Base-by-base conservation (phyloP, 2,329 filamentous ascomycete species). In the Didymella pomorum region DNA sequence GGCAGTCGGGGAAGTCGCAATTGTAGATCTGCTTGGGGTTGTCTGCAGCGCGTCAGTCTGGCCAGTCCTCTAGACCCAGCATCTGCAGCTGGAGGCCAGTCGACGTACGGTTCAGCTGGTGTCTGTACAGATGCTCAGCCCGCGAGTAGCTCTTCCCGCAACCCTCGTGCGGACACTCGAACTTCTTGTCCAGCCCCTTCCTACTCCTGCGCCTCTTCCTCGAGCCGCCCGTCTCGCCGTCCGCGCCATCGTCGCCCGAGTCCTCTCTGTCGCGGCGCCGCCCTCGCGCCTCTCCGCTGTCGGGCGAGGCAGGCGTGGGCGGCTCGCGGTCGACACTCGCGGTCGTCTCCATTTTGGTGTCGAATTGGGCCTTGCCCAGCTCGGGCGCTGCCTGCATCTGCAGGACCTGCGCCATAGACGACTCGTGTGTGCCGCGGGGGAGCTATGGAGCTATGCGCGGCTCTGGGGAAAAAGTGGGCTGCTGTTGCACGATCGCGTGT, bases 91-190 rank as follows among this genome's bases (percentile, higher is more conserved):
- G 21, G 8, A 18, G 33, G 21, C 23, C 18, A 18, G 33, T 29
- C 25, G 48, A 81, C 87, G 77, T 83, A 93, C 90, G 95, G 75
- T 99, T 99, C 67, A 98, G 80, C 79, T 98, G 93, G 79, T 98
- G 94, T 44, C 95, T 88, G 79, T 97, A 97, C 81, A 99, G 82
- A 81, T 99, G 95, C 79, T 98, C 95, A 9, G 95, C 94, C 74
- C 95, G 87, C 25, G 94, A 97, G 76, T 99, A 99, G 74, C 90
- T 96, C 82, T 97, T 99, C 39, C 92, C 93, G 71, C 95, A 99
- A 37, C 90, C 92, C 64, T 91, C 88, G 59, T 92, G 87, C 5
- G 90, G 89, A 74, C 95, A 99, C 71, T 78, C 69, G 57, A 78
- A 81, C 84, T 83, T 86, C 79, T 93, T 93, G 75, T 93, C 90